A percentile compares a stretch with the other conserved stretches of the same genome.
phyloP scores from a whole-genome alignment of 129 eudicot genomes.

The Flaveria bidentis region DNA sequence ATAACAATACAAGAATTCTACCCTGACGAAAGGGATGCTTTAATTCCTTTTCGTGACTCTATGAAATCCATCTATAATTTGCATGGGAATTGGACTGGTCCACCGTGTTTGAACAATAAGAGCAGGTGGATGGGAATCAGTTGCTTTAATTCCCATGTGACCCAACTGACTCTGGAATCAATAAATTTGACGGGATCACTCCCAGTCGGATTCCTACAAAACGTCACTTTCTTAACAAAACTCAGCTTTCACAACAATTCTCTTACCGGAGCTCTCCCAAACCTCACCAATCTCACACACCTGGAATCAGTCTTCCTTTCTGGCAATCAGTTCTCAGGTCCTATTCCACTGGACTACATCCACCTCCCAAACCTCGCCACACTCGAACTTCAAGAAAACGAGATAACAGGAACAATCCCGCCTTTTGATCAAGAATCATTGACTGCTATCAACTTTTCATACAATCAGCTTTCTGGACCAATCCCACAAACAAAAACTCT shows the following conservation, averaged over 20 bases:
- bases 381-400: conserved; percentile 60
- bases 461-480: conserved; percentile 56
- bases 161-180: conserved; percentile 50
- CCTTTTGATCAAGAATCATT: conserved; percentile 61
- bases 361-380: conserved; percentile 40
- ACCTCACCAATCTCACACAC: conserved; percentile 42
- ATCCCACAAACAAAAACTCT: conserved; percentile 59
- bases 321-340: conserved; percentile 51
- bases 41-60: conserved; percentile 56
- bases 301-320: conserved; percentile 50
- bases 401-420: conserved; percentile 52
- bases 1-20: conserved; percentile 29
- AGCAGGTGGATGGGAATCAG: conserved; percentile 66
- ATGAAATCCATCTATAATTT: conserved; percentile 47
- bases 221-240: conserved; percentile 51
- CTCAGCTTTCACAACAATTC: conserved; percentile 65
- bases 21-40: conserved; percentile 50
- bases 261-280: conserved; percentile 53
- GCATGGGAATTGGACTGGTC: conserved; percentile 76
- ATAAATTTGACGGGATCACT: conserved; percentile 50
- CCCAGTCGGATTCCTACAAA: conserved; percentile 41
- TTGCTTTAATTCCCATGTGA: conserved; percentile 59
- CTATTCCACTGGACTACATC: conserved; percentile 47
- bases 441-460: conserved; percentile 53
- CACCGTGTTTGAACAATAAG: conserved; percentile 55